A percentile compares a stretch with the other conserved stretches of the same genome.
Evolutionary conservation across 73 alveolate species (phyloP).

Genomic region (Paramecium bursaria): DNA sequence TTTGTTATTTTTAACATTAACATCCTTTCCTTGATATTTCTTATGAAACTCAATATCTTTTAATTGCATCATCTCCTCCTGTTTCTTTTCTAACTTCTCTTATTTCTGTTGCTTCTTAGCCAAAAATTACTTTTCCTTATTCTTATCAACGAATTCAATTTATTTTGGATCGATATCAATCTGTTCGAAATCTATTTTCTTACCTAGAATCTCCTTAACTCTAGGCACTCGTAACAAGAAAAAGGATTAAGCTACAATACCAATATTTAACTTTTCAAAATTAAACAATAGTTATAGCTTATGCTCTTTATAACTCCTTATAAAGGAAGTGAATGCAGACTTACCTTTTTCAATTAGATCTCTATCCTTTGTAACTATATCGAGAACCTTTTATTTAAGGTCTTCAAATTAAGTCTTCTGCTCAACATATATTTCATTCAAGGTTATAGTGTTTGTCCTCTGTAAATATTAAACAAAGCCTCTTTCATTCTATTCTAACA

Average conservation of each 20-base stretch:
- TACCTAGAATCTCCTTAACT: constrained; percentile 95
- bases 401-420: constrained; percentile 14
- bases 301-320: constrained; percentile 97
- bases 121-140: constrained; percentile 87
- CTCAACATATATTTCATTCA: background rate
- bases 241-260: constrained; percentile 94
- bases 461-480: constrained; percentile 24
- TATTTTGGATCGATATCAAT: constrained; percentile 78
- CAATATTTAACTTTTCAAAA: constrained; percentile 88
- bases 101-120: constrained; percentile 59
- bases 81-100: constrained; percentile 78
- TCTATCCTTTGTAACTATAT: constrained; percentile 80
- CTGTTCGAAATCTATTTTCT: constrained; percentile 79
- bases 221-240: constrained; percentile 96
- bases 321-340: constrained; percentile 94
- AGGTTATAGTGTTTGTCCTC: background rate
- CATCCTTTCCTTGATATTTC: constrained; percentile 76
- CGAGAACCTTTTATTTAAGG: constrained; percentile 70
- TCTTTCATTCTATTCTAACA: constrained; percentile 15
- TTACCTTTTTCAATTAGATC: constrained; percentile 95
- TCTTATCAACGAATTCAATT: constrained; percentile 89
- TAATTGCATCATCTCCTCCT: constrained; percentile 69
- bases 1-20: constrained; percentile 72
- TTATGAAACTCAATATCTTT: constrained; percentile 48
- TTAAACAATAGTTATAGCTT: constrained; percentile 84